Percentiles rank a stretch among this genome's conserved stretches.
Conservation (phyloP, 2,329 filamentous ascomycete genomes). For the Exophiala sp. region DNA sequence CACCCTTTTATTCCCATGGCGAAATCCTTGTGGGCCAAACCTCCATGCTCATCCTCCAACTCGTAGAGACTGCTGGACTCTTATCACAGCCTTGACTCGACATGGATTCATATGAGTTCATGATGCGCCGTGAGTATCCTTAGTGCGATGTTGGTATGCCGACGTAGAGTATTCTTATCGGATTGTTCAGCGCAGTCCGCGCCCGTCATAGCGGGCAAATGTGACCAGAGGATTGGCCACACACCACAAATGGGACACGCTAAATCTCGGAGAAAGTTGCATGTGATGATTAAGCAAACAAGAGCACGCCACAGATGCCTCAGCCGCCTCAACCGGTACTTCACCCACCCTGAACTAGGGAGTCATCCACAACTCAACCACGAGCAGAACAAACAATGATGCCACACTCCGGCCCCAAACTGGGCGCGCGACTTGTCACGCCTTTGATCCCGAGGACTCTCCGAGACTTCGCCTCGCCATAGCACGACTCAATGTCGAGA, state of each 20-base stretch:
- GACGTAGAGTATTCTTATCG: slow-evolving; percentile 1
- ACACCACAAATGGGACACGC: not conserved
- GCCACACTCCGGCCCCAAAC: too few species aligned
- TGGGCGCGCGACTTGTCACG: too few species aligned
- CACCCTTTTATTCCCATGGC: slow-evolving; percentile 19
- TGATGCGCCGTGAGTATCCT: slow-evolving; percentile 1
- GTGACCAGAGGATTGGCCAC: slow-evolving; percentile 9
- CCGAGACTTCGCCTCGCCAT: too few species aligned
- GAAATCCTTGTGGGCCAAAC: slow-evolving; percentile 3
- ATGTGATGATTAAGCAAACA: slow-evolving; percentile 16
- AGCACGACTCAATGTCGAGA: too few species aligned
- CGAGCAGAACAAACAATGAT: too few species aligned
- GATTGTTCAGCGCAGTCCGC: not conserved
- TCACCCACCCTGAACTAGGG: too few species aligned
- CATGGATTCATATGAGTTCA: not conserved
- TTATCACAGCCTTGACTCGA: slow-evolving; percentile 2
- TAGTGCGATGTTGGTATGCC: slow-evolving; percentile 1
- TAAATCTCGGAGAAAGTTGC: slow-evolving; percentile 19
- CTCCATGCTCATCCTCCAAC: slow-evolving; percentile 5
- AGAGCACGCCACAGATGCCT: too few species aligned
- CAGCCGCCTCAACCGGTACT: too few species aligned
- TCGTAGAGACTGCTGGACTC: slow-evolving; percentile 6
- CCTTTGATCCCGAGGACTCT: too few species aligned
- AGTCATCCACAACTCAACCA: too few species aligned
- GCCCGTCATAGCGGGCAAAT: not conserved